A percentile compares a stretch with the other conserved stretches of the same genome.
Conservation (phyloP, 1,284 basidiomycete genomes). For the Inonotus obliquus region DNA sequence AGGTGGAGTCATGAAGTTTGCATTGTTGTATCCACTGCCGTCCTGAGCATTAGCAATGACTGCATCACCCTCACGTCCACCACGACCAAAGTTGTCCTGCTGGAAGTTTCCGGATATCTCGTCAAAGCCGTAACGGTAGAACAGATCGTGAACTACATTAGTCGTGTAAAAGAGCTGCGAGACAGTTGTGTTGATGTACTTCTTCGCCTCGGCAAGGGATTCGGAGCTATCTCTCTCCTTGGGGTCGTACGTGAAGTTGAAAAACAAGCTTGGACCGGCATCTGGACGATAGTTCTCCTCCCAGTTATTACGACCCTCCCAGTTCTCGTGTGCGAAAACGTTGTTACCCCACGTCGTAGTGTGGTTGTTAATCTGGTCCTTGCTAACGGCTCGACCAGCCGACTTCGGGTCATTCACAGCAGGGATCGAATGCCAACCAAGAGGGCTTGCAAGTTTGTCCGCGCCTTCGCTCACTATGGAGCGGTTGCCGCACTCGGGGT, state of each 20-base stretch:
- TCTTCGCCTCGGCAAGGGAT: constrained; percentile 62
- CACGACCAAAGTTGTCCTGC: constrained; percentile 90
- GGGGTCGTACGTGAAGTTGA: constrained; percentile 64
- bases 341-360: constrained; percentile 90
- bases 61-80: constrained; percentile 82
- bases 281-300: constrained; percentile 78
- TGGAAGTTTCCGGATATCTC: constrained; percentile 96
- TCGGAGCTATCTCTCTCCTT: constrained; percentile 42
- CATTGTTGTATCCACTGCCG: constrained; percentile 88
- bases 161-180: constrained; percentile 92
- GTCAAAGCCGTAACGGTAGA: constrained; percentile 81
- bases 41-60: constrained; percentile 96
- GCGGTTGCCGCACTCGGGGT: constrained; percentile 60
- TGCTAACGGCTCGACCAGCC: constrained; percentile 25
- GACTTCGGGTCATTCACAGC: constrained; percentile 49
- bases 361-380: constrained; percentile 52
- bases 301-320: constrained; percentile 78
- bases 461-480: constrained; percentile 55
- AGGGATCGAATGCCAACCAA: constrained; percentile 84
- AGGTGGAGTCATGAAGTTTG: constrained; percentile 80
- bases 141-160: constrained; percentile 79
- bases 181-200: constrained; percentile 82
- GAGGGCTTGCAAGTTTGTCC: constrained; percentile 74
- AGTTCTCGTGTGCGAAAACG: constrained; percentile 85
- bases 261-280: constrained; percentile 49